Evolutionary conservation across 2,329 filamentous ascomycete genomes (phyloP), one percentile per base, ranked within the genome.

Genomic region (Penicillium sclerotiorum): DNA sequence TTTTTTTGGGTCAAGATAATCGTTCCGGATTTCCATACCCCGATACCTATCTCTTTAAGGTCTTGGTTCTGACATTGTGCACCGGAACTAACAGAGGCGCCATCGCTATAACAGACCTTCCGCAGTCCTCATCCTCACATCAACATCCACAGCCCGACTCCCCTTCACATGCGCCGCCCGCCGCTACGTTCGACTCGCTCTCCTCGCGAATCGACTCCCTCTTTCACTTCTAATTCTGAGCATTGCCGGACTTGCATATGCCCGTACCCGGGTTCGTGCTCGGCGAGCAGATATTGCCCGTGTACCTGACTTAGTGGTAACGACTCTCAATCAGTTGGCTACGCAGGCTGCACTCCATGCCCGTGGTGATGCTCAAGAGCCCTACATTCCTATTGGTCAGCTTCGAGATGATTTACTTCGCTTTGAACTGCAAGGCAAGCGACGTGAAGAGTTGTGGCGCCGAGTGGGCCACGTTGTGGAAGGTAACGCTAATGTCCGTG

Each of bases 91-190:
- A 96, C 84, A 96, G 91, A 86, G 82, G 79, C 79, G 77, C 82
- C 77, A 74, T 82, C 78, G 77, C 82, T 70, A 78, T 86, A 76
- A 84, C 84, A 93, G 89, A 90, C 77, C 81, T 78, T 79, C 82
- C 81, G 75, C 74, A 76, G 72, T 77, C 80, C 74, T 85, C 78
- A 77, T 77, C 72, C 83, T 96, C 80, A 83, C 85, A 74, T 93
- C 88, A 76, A 88, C 83, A 79, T 95, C 90, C 80, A 88, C 95
- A 86, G 88, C 92, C 82, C 83, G 88, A 73, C 81, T 97, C 87
- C 83, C 92, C 77, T 80, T 96, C 87, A 70, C 77, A 77, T 70
- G 75, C 61, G 68, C 74, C 66, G 59, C 74, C 70, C 73, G 73
- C 67, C 72, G 73, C 60, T 68, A 74, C 66, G 53, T 76, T 63